Evolutionary conservation across 441 rosid species (phyloP).

Genomic region (Pelargonium myrrhifolium): DNA sequence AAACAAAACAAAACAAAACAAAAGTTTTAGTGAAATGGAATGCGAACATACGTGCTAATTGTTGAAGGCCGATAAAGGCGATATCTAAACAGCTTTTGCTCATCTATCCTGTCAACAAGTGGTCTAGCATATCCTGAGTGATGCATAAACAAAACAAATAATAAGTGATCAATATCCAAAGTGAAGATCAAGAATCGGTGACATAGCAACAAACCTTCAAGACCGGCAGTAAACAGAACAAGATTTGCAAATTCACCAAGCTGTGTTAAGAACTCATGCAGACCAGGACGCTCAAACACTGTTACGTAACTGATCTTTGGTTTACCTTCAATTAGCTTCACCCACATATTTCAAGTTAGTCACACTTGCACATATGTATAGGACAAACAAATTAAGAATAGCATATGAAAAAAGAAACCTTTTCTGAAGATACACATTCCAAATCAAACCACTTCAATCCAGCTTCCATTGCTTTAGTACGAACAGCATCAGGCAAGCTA

Average conservation of each 20-base stretch:
- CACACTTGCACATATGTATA: slow-evolving; percentile 1
- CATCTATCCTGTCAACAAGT: slow-evolving; percentile 31
- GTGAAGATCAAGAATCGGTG: not conserved
- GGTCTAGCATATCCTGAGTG: slow-evolving; percentile 33
- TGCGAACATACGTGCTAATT: slow-evolving; percentile 25
- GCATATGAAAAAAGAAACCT: slow-evolving; percentile 14
- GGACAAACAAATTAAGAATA: too few relatives aligned
- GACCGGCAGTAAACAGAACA: slow-evolving; percentile 34
- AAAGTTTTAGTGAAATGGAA: not conserved
- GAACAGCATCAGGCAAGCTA: slow-evolving; percentile 25
- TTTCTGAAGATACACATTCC: slow-evolving; percentile 31
- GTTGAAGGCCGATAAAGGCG: slow-evolving; percentile 39
- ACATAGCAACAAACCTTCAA: slow-evolving; percentile 25
- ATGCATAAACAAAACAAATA: not conserved
- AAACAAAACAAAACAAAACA: too few relatives aligned
- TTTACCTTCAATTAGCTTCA: slow-evolving; percentile 32
- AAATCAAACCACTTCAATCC: slow-evolving; percentile 36
- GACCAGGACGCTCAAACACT: slow-evolving; percentile 37
- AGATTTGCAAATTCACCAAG: slow-evolving; percentile 27
- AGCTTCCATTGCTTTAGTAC: slow-evolving; percentile 30
- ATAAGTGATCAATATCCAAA: not conserved
- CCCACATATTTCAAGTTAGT: not conserved
- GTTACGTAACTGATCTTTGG: slow-evolving; percentile 28
- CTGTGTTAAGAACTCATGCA: slow-evolving; percentile 28
- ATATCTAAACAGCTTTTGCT: slow-evolving; percentile 21